Evolutionary conservation across 2,329 filamentous ascomycete genomes (phyloP).

Genomic region (Zopfia rhizophila): DNA sequence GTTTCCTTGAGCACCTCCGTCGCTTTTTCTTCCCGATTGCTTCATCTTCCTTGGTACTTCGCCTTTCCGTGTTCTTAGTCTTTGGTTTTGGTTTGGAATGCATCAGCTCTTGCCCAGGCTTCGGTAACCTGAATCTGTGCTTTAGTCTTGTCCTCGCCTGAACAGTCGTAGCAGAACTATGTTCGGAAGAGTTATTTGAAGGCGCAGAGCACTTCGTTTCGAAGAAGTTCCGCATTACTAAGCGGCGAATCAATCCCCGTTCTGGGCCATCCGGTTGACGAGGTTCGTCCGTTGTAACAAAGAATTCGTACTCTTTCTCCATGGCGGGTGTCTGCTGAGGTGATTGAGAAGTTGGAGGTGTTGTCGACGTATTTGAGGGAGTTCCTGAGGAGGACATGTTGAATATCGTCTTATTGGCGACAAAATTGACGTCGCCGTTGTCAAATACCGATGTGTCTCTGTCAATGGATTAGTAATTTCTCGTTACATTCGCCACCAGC

Average conservation of each 20-base stretch:
- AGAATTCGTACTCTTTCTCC: constrained; percentile 39
- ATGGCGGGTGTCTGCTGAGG: neutral
- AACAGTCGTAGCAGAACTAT: constrained; percentile 33
- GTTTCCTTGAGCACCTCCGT: neutral
- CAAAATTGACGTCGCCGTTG: too few species aligned
- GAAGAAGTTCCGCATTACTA: constrained; percentile 43
- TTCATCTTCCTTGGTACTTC: constrained; percentile 5
- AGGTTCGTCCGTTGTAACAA: constrained; percentile 36
- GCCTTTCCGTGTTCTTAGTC: constrained; percentile 2
- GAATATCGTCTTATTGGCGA: constrained; percentile 1
- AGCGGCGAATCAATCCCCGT: constrained; percentile 32
- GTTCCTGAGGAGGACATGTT: constrained; percentile 5
- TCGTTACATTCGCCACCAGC: too few species aligned
- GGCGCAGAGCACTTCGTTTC: constrained; percentile 24
- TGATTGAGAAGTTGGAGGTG: neutral
- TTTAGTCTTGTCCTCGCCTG: constrained; percentile 32
- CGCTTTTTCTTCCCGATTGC: neutral
- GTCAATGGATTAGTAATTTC: too few species aligned
- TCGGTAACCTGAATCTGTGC: constrained; percentile 33
- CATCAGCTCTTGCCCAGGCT: constrained; percentile 16
- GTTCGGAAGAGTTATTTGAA: constrained; percentile 19
- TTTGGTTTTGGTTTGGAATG: constrained; percentile 8
- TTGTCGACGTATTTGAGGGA: too few species aligned
- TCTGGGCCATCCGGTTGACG: constrained; percentile 32
- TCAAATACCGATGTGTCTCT: too few species aligned